A percentile compares a stretch with the other conserved stretches of the same genome.
Evolutionary conservation across 345 rosid genomes (phyloP).

Genomic region (Gossypium raimondii): DNA sequence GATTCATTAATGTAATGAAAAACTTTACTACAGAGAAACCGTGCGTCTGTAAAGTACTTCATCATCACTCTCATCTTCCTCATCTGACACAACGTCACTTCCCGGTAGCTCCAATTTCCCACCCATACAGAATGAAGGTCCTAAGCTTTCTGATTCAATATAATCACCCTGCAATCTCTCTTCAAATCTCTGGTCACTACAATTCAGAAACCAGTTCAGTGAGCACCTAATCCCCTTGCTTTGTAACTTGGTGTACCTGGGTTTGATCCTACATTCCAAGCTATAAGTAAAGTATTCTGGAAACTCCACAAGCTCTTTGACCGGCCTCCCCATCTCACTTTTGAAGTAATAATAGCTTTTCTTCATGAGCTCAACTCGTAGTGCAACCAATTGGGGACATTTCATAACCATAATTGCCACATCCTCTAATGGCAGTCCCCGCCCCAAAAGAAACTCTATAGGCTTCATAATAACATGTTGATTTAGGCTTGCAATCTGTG

Average conservation of each 20-base stretch:
- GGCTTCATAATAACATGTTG: constrained; percentile 84
- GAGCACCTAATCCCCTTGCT: constrained; percentile 72
- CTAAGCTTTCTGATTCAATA: constrained; percentile 59
- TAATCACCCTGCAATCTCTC: constrained; percentile 68
- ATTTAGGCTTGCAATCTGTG: constrained; percentile 77
- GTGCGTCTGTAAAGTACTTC: constrained; percentile 60
- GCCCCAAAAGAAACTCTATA: constrained; percentile 65
- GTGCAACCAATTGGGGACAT: constrained; percentile 74
- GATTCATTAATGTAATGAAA: constrained; percentile 4
- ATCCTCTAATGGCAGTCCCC: constrained; percentile 52
- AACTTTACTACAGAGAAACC: constrained; percentile 36
- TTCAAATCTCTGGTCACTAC: constrained; percentile 91
- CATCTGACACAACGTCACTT: constrained; percentile 58
- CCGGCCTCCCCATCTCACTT: constrained; percentile 80
- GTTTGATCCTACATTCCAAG: constrained; percentile 92
- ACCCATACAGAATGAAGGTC: constrained; percentile 71
- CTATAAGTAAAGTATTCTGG: constrained; percentile 90
- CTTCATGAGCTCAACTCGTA: constrained; percentile 72
- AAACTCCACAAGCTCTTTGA: constrained; percentile 73
- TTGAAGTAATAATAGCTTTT: constrained; percentile 73
- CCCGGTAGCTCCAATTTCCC: constrained; percentile 76
- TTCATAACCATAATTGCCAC: constrained; percentile 69
- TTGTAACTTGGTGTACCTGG: constrained; percentile 68
- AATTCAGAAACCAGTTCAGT: constrained; percentile 83
- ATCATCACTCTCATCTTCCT: constrained; percentile 69